Percentiles rank a stretch among this genome's conserved stretches.
Evolutionary conservation across 805 yeast genomes (phyloP).

Genomic region (Candida krabiensis): DNA sequence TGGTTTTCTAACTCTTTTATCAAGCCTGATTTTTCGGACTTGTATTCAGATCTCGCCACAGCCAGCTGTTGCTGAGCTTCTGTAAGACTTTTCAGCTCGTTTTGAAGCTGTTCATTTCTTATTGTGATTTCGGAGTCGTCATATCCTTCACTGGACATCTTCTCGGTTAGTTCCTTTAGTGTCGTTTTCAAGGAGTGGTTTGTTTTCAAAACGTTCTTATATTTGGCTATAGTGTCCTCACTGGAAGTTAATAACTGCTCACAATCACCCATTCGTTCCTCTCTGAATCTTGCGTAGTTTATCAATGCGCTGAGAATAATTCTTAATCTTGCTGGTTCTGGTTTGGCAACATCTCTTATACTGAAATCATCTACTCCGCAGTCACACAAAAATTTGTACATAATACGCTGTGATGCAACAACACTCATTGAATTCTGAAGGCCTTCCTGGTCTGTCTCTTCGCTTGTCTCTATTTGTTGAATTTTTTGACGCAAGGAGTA

Average conservation of each 20-base stretch:
- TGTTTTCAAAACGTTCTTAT: conserved; percentile 42
- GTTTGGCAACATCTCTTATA: conserved; percentile 70
- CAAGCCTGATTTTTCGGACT: conserved; percentile 57
- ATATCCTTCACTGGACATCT: conserved; percentile 25
- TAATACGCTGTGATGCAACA: conserved; percentile 57
- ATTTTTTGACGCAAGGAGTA: conserved; percentile 27
- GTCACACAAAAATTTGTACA: conserved; percentile 60
- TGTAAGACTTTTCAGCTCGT: conserved; percentile 60
- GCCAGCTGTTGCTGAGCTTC: conserved; percentile 62
- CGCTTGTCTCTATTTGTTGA: conserved; percentile 21
- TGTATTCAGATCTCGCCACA: conserved; percentile 62
- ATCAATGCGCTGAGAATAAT: conserved; percentile 78
- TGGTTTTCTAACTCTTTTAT: conserved; percentile 61
- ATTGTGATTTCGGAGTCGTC: conserved; percentile 44
- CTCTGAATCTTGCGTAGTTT: conserved; percentile 82
- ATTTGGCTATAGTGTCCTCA: conserved; percentile 48
- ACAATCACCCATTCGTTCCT: conserved; percentile 69
- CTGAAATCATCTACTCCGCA: conserved; percentile 81
- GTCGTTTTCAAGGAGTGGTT: conserved; percentile 38
- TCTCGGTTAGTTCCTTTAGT: conserved; percentile 17
- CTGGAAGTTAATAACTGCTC: conserved; percentile 58
- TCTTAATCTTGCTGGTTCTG: conserved; percentile 66
- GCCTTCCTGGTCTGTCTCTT: conserved; percentile 18
- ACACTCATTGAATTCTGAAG: conserved; percentile 44
- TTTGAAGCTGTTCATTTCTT: conserved; percentile 58